Evolutionary conservation across 768 basidiomycete genomes (phyloP).

Genomic region (Phanerochaete carnosa): DNA sequence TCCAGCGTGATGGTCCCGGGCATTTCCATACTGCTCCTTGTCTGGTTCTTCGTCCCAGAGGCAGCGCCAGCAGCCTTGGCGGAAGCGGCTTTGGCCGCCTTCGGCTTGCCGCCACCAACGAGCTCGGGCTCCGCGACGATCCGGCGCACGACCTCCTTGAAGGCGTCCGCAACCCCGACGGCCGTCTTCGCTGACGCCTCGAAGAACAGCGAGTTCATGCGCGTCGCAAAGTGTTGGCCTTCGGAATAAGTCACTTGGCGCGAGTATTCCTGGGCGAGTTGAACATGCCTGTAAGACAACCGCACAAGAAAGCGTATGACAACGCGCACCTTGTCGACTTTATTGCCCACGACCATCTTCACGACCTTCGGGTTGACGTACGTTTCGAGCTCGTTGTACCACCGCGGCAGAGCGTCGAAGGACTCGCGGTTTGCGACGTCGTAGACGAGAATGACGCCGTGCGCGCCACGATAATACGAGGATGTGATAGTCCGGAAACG

Average conservation of each 20-base stretch:
- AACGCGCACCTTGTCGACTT: slow-evolving; percentile 79
- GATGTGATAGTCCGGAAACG: slow-evolving; percentile 98
- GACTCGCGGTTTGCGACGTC: slow-evolving; percentile 94
- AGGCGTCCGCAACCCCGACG: slow-evolving; percentile 75
- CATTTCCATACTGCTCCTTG: slow-evolving; percentile 24
- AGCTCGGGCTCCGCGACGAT: slow-evolving; percentile 83
- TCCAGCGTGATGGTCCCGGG: slow-evolving; percentile 40
- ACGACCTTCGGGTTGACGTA: slow-evolving; percentile 85
- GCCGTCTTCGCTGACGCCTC: slow-evolving; percentile 94
- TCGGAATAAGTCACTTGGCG: slow-evolving; percentile 81
- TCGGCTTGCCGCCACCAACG: slow-evolving; percentile 47
- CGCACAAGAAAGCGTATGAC: neutral
- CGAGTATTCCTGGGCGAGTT: slow-evolving; percentile 85
- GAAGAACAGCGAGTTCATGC: slow-evolving; percentile 83
- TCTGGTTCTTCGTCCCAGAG: slow-evolving; percentile 15
- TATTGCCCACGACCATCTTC: slow-evolving; percentile 94
- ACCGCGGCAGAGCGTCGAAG: slow-evolving; percentile 90
- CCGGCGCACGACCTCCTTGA: slow-evolving; percentile 72
- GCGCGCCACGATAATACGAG: slow-evolving; percentile 98
- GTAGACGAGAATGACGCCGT: slow-evolving; percentile 97
- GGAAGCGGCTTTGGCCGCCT: slow-evolving; percentile 5
- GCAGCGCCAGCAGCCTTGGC: slow-evolving; percentile 7
- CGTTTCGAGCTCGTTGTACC: slow-evolving; percentile 92
- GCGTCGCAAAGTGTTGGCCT: slow-evolving; percentile 73
- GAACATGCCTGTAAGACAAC: neutral